Evolutionary conservation across 768 basidiomycete species (phyloP).

Genomic region (Boletus rubescentipes): DNA sequence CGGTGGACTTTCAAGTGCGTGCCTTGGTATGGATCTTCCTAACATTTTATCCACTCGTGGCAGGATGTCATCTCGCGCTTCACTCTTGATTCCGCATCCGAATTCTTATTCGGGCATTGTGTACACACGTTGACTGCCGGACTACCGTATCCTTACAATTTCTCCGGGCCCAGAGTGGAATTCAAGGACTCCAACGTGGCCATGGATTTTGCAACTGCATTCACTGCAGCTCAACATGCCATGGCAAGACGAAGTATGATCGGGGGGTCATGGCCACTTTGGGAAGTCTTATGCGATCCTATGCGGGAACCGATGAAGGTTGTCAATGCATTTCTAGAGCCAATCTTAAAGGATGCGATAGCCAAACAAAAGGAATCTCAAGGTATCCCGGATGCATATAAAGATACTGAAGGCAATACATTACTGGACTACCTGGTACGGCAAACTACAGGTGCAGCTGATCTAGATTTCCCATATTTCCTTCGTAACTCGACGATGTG

Average conservation of each 20-base stretch:
- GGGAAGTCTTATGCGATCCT: conserved; percentile 36
- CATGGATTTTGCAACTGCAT: conserved; percentile 35
- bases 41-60: background rate
- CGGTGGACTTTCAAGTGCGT: conserved; percentile 60
- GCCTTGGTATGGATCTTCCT: background rate
- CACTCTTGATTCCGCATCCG: conserved; percentile 53
- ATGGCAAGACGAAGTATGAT: conserved; percentile 28
- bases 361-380: conserved; percentile 18
- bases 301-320: conserved; percentile 36
- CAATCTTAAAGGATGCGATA: conserved; percentile 39
- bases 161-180: conserved; percentile 5
- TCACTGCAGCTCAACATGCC: conserved; percentile 33
- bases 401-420: conserved; percentile 35
- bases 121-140: conserved; percentile 38
- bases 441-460: conserved; percentile 35
- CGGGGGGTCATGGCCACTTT: conserved; percentile 41
- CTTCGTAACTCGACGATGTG: background rate
- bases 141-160: conserved; percentile 40
- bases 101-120: conserved; percentile 49
- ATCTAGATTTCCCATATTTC: background rate
- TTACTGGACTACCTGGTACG: conserved; percentile 42
- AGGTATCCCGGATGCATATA: background rate
- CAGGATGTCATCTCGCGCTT: conserved; percentile 48
- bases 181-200: conserved; percentile 13
- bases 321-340: conserved; percentile 40